Evolutionary conservation across 129 eudicot genomes (phyloP), one percentile per base, ranked within the genome.

Genomic region (Logfia minima): DNA sequence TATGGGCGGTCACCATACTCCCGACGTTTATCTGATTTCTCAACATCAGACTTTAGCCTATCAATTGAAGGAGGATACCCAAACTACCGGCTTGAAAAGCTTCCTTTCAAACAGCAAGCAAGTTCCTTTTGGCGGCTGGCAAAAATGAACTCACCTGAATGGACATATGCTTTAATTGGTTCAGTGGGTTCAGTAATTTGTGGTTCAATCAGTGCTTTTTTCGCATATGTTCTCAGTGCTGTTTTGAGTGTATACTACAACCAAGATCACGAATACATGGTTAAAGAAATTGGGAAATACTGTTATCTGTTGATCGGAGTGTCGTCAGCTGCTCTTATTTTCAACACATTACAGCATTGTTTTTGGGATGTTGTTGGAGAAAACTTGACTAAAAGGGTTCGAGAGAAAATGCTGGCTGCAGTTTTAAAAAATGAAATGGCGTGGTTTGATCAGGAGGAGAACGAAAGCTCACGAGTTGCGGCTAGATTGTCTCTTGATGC

Each of bases 281-380:
- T 84, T 62, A 75, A 78, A 64, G 83, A 92, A 79, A 92, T 92
- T 6, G 91, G 88, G 1, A 95, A 88, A 71, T 89, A 91, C 43
- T 92, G 97, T 72, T 92, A 95, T 75, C 88, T 95, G 4, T 77
- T 95, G 51, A 92, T 95, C 22, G 96, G 99, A 2, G 95, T 95
- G 16, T 95, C 97, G 16, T 89, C 96, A 1, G 90, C 97, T 4
- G 97, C 97, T 18, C 92, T 91, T 4, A 87, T 95, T 48, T 89
- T 95, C 85, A 91, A 89, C 88, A 86, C 97, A 0, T 53, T 95
- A 23, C 99, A 94, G 85, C 96, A 91, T 79, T 94, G 80, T 72
- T 94, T 89, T 84, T 94, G 99, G 99, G 99, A 94, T 56, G 87
- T 88, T 6, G 99, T 92, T 56, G 99, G 97, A 10, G 99, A 95